Evolutionary conservation across 441 rosid genomes (phyloP), one percentile per base, ranked within the genome.

Genomic region (Metrosideros polymorpha): DNA sequence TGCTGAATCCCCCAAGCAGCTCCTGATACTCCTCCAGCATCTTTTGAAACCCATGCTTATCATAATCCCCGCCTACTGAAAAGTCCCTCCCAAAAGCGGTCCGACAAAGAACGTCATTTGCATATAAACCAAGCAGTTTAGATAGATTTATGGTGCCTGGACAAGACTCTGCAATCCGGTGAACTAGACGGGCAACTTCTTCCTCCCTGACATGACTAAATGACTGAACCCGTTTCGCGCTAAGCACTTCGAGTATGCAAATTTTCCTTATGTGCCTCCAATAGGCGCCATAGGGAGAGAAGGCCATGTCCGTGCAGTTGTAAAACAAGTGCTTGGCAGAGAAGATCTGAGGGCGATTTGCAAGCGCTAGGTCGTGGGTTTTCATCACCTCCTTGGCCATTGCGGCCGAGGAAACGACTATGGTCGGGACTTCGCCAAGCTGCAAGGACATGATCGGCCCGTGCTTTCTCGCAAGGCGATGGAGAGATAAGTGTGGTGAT

Each of bases 1-100:
- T 5, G 47, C 91, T 92, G 45, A 90, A 91, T 4, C 92, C 90
- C 39, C 93, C 93, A n/a, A 91, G 89, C 18, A 90, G 76, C 32
- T 79, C 92, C 89, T 93, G 88, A 90, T 86, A 88, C 85, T 91
- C 88, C 83, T 87, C 56, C 43, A 93, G 86, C 92, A 85, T 77
- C 83, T 88, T 82, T 19, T 93, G 89, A 79, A 93, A 93, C 24
- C 91, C 93, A 77, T 88, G 51, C 85, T 88, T 86, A 82, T 92
- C 89, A 75, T 87, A 87, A 4, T 90, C 88, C 87, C 93, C 90
- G 43, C 83, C 85, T 55, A 71, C 61, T 29, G 92, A 59, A 87
- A 91, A 55, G 89, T 90, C 92, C 92, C 87, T 56, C 22, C 87
- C 87, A 3, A 86, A 86, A 3, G 85, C 42, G 3, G 15, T 42